A percentile compares a stretch with the other conserved stretches of the same genome.
Evolutionary conservation across 345 rosid species (phyloP).

Genomic region (Syzygium jambos): DNA sequence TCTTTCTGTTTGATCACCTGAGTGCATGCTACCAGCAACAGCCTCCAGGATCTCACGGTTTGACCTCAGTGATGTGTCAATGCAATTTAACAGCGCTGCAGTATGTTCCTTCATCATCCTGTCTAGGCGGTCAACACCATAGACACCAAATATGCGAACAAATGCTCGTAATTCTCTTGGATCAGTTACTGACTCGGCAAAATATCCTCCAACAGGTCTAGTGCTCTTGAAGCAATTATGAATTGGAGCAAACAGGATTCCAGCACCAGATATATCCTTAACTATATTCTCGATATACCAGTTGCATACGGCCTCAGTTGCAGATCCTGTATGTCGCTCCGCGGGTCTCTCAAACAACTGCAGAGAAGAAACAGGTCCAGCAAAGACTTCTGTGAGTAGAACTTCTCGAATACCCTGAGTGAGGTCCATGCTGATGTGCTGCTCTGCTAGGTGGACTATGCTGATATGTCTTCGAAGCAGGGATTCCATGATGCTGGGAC

Average conservation of each 20-base stretch:
- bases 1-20: conserved; percentile 86
- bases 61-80: conserved; percentile 82
- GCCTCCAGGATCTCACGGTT: conserved; percentile 82
- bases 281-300: conserved; percentile 98
- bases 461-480: conserved; percentile 79
- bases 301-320: conserved; percentile 85
- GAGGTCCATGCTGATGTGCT: conserved; percentile 98
- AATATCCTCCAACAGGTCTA: conserved; percentile 98
- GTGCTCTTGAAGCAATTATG: conserved; percentile 94
- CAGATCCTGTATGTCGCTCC: conserved; percentile 77
- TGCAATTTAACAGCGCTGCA: conserved; percentile 88
- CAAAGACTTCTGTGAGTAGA: conserved; percentile 77
- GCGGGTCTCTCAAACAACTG: conserved; percentile 66
- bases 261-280: conserved; percentile 90
- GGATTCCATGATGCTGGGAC: conserved; percentile 87
- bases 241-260: conserved; percentile 87
- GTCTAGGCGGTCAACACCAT: conserved; percentile 90
- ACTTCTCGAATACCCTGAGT: conserved; percentile 92
- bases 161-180: conserved; percentile 76
- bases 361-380: conserved; percentile 81
- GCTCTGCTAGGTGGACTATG: conserved; percentile 93
- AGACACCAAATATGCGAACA: conserved; percentile 86
- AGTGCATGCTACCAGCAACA: conserved; percentile 90
- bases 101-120: conserved; percentile 95
- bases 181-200: conserved; percentile 97